Conservation (phyloP, 129 eudicot genomes). For the Logfia minima region DNA sequence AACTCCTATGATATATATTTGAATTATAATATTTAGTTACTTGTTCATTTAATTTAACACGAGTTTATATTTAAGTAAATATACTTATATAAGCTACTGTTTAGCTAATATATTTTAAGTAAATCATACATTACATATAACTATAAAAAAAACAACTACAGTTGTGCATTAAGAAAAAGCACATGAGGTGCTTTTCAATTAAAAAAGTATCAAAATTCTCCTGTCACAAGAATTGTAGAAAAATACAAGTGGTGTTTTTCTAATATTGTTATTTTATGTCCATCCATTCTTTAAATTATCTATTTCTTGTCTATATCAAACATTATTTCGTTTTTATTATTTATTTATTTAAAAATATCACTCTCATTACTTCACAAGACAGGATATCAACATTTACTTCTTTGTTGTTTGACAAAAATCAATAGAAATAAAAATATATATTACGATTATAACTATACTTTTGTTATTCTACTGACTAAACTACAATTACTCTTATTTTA, state of each 20-base stretch:
- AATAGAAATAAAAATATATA: no score
- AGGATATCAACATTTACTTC: neutral
- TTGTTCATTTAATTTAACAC: no score
- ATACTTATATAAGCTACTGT: no score
- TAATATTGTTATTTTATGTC: neutral
- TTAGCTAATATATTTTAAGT: no score
- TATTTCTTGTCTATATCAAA: neutral
- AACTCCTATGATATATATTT: no score
- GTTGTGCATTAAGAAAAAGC: neutral
- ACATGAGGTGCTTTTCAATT: slow-evolving; percentile 18
- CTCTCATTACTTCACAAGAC: neutral
- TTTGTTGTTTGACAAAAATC: neutral
- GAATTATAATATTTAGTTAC: no score
- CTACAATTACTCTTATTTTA: no score
- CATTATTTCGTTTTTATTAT: neutral
- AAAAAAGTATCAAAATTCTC: slow-evolving; percentile 9
- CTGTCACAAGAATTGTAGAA: slow-evolving; percentile 16
- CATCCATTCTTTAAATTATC: neutral
- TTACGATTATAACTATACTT: no score
- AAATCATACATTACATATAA: no score
- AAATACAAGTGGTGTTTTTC: slow-evolving; percentile 8
- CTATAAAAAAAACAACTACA: no score
- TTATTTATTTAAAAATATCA: neutral
- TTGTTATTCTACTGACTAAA: no score
- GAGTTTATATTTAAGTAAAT: no score